Conservation (phyloP, 1,139 yeast species). For the Blastobotrys serpentis region DNA sequence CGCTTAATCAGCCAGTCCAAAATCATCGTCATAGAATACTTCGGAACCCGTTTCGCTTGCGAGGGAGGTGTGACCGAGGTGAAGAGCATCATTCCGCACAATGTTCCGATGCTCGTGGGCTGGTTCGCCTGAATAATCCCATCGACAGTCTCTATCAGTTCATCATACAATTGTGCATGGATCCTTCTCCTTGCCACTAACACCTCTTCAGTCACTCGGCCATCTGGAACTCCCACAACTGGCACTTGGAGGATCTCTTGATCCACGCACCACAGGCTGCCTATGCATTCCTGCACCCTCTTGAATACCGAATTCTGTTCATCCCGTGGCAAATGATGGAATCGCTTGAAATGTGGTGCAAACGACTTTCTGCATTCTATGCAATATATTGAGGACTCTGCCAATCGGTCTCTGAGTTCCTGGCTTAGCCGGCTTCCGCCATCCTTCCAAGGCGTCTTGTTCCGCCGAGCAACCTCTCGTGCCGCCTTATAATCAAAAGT, state of each 20-base stretch:
- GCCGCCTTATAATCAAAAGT: constrained; percentile 10
- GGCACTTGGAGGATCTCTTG: background rate
- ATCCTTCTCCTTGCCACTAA: background rate
- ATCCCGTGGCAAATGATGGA: background rate
- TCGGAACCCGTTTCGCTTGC: constrained; percentile 5
- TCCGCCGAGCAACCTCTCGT: constrained; percentile 7
- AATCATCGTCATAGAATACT: constrained; percentile 6
- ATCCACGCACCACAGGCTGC: constrained; percentile 10
- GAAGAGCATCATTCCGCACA: background rate
- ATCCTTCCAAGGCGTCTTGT: constrained; percentile 8
- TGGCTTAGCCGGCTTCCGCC: background rate
- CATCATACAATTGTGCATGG: constrained; percentile 10
- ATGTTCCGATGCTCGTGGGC: background rate
- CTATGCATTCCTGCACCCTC: constrained; percentile 7
- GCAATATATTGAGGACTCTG: background rate
- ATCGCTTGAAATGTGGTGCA: background rate
- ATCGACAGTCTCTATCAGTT: constrained; percentile 6
- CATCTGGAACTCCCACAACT: background rate
- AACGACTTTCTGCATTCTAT: constrained; percentile 1
- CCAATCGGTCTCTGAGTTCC: background rate
- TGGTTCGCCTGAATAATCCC: constrained; percentile 6
- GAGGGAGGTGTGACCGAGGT: constrained; percentile 8
- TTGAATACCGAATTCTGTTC: background rate
- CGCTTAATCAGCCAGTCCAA: constrained; percentile 11
- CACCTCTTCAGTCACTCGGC: constrained; percentile 8